Percentiles rank a stretch among this genome's conserved stretches.
phyloP scores from a whole-genome alignment of 2,329 filamentous ascomycete species.

The Paradendryphiella salina region DNA sequence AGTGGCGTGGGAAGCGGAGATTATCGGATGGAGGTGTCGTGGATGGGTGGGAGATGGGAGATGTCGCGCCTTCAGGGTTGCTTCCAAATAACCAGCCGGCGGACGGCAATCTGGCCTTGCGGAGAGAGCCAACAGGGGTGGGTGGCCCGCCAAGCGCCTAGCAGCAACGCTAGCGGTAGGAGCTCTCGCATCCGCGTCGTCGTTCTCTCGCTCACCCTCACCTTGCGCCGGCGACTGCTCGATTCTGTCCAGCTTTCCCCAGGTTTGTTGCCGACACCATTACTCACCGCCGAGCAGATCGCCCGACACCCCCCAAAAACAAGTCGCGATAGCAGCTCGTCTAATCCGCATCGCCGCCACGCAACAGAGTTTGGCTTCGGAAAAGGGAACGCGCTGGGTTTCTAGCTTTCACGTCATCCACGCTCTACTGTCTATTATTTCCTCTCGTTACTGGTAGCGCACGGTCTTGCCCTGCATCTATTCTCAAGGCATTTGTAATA shows the following conservation, averaged over 20 bases:
- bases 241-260: conserved; percentile 11
- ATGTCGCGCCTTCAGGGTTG: conserved; percentile 25
- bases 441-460: conserved; percentile 31
- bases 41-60: conserved; percentile 7
- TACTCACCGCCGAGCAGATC: conserved; percentile 11
- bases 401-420: conserved; percentile 13
- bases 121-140: conserved; percentile 27
- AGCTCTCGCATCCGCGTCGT: conserved; percentile 19
- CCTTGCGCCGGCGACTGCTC: conserved; percentile 21
- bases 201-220: conserved; percentile 18
- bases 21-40: neutral
- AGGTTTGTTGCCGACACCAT: conserved; percentile 20
- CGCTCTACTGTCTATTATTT: conserved; percentile 17
- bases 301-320: neutral
- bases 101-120: conserved; percentile 37
- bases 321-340: neutral
- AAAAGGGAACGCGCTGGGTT: conserved; percentile 23
- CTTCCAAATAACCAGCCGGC: conserved; percentile 21
- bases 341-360: conserved; percentile 1
- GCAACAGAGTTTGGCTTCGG: conserved; percentile 13
- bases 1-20: neutral
- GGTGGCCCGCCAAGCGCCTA: conserved; percentile 21
- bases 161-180: conserved; percentile 3
- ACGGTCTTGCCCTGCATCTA: conserved; percentile 24
- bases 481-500: conserved; percentile 34